Evolutionary conservation across 2,329 filamentous ascomycete species (phyloP).

Genomic region (Scedosporium aurantiacum): DNA sequence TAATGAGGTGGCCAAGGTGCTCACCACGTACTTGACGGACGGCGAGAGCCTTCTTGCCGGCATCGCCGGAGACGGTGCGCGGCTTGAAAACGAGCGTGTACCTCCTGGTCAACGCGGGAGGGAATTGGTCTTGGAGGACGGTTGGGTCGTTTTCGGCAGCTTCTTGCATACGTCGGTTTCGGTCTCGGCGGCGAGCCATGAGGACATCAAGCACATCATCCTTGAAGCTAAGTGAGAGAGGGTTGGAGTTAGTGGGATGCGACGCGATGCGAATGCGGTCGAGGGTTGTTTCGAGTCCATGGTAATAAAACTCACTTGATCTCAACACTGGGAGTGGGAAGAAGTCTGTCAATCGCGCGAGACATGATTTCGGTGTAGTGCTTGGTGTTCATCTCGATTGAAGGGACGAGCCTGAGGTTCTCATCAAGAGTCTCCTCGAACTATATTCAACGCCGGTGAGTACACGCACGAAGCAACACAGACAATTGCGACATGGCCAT

Average conservation of each 20-base stretch:
- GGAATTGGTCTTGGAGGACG: conserved; percentile 67
- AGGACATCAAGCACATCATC: conserved; percentile 95
- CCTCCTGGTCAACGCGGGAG: conserved; percentile 78
- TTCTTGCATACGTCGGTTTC: conserved; percentile 66
- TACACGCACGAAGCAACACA: background rate
- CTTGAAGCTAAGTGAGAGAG: conserved; percentile 60
- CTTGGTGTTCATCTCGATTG: conserved; percentile 81
- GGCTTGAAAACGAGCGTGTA: conserved; percentile 98
- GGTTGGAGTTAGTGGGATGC: background rate
- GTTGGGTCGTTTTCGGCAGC: conserved; percentile 58
- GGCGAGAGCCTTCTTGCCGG: conserved; percentile 57
- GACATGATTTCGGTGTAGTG: conserved; percentile 93
- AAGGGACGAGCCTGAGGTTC: conserved; percentile 64
- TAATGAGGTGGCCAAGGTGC: conserved; percentile 87
- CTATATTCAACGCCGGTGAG: conserved; percentile 35
- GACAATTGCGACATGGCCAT: too few species aligned
- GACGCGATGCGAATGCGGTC: background rate
- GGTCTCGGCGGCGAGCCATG: conserved; percentile 79
- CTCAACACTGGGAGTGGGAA: conserved; percentile 69
- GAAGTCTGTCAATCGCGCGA: conserved; percentile 72
- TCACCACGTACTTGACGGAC: conserved; percentile 89
- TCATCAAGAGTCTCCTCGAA: conserved; percentile 65
- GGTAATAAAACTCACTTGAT: conserved; percentile 47
- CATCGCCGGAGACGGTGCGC: conserved; percentile 58
- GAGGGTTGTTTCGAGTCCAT: background rate